A percentile compares a stretch with the other conserved stretches of the same genome.
Conservation (phyloP, 371 early-diverging fungal species). For the Batkoa obscura region DNA sequence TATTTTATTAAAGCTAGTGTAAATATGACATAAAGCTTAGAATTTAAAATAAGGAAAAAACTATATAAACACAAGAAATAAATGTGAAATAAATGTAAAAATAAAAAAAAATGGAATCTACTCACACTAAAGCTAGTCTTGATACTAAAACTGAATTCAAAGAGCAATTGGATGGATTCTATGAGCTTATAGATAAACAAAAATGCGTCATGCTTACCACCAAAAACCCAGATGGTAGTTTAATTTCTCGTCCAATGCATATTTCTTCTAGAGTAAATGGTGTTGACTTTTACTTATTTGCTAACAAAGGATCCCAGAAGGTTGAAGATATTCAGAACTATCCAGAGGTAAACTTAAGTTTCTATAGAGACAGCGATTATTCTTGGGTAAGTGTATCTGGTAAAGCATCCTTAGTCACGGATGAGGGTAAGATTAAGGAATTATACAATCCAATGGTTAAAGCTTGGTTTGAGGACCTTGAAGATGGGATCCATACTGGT, state of each 20-base stretch:
- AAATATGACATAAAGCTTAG: too few species aligned
- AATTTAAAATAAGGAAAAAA: too few species aligned
- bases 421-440: constrained; percentile 16
- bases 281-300: constrained; percentile 19
- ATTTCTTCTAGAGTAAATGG: not conserved
- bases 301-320: constrained; percentile 19
- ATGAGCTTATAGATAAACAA: not conserved
- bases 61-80: too few species aligned
- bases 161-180: not conserved
- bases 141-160: too few species aligned
- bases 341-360: constrained; percentile 19
- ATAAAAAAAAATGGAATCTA: too few species aligned
- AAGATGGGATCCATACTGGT: constrained; percentile 22
- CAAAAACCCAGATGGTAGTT: not conserved
- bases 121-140: too few species aligned
- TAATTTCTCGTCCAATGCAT: constrained; percentile 6
- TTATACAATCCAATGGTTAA: constrained; percentile 14
- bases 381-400: constrained; percentile 26
- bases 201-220: constrained; percentile 2
- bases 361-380: constrained; percentile 14
- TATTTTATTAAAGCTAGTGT: too few species aligned
- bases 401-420: constrained; percentile 16
- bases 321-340: constrained; percentile 19
- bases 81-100: too few species aligned
- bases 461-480: constrained; percentile 21